phyloP scores from a whole-genome alignment of 495 filamentous ascomycete species.

The Annulohypoxylon maeteangense region DNA sequence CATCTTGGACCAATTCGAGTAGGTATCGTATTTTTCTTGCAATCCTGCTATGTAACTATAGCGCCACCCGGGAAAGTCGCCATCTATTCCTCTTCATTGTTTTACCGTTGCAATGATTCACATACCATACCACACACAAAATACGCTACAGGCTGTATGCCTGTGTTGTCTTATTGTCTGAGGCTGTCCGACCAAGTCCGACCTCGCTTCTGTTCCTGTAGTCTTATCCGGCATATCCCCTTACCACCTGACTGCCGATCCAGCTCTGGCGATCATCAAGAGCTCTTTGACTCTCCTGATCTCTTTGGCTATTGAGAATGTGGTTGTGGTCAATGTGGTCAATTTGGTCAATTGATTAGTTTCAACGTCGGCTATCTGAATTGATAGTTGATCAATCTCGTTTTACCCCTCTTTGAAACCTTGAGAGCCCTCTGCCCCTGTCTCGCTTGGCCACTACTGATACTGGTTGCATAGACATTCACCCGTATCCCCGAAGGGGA shows the following conservation, averaged over 20 bases:
- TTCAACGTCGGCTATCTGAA: constrained; percentile 40
- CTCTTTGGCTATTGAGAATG: constrained; percentile 1
- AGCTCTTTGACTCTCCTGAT: background rate
- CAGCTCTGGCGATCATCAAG: constrained; percentile 33
- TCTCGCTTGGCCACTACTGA: constrained; percentile 31
- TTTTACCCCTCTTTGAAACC: constrained; percentile 38
- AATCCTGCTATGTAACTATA: constrained; percentile 4
- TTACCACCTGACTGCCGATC: constrained; percentile 41
- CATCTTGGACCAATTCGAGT: too few species aligned
- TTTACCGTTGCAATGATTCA: constrained; percentile 21
- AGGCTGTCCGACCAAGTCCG: constrained; percentile 39
- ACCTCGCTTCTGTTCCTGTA: constrained; percentile 28
- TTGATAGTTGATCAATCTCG: constrained; percentile 42
- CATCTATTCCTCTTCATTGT: constrained; percentile 20
- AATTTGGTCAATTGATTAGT: constrained; percentile 39
- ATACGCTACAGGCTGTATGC: constrained; percentile 22
- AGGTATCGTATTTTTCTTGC: background rate
- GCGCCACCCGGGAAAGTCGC: constrained; percentile 21
- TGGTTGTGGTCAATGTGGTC: constrained; percentile 11
- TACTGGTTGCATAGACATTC: too few species aligned
- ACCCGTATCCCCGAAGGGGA: too few species aligned
- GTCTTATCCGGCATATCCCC: constrained; percentile 24
- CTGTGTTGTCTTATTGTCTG: constrained; percentile 18
- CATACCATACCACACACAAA: background rate
- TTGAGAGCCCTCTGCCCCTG: background rate